Percentiles rank a stretch among this genome's conserved stretches.
Evolutionary conservation across 371 early-diverging fungal genomes (phyloP).

Genomic region (Nosema muscidifuracis): DNA sequence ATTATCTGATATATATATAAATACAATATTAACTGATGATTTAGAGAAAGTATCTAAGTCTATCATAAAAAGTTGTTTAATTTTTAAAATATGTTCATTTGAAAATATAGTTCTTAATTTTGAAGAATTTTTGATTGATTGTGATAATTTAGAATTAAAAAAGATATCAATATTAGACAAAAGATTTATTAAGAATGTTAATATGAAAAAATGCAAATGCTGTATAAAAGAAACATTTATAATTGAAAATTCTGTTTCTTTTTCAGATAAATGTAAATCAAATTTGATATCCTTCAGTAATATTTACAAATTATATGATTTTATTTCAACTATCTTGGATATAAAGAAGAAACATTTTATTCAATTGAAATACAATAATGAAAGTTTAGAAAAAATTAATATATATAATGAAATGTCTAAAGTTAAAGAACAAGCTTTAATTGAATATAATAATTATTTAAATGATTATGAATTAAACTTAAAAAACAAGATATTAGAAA

Average conservation of each 20-base stretch:
- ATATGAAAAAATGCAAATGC: background rate
- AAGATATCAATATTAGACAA: no score
- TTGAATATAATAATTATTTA: background rate
- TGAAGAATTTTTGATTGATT: background rate
- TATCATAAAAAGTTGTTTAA: background rate
- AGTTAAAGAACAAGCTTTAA: background rate
- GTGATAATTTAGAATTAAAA: background rate
- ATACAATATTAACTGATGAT: background rate
- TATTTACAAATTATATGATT: slow-evolving; percentile 2
- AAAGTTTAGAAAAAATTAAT: slow-evolving; percentile 26
- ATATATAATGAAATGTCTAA: slow-evolving; percentile 11
- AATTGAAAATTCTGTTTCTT: background rate
- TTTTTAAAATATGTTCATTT: background rate
- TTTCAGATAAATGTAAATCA: background rate
- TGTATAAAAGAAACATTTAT: background rate
- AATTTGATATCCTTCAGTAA: background rate
- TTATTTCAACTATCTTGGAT: background rate
- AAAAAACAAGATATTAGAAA: slow-evolving; percentile 64
- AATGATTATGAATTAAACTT: background rate
- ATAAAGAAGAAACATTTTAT: background rate
- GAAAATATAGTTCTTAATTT: background rate
- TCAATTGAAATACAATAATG: slow-evolving; percentile 1
- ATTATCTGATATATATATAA: background rate
- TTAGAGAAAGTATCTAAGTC: background rate
- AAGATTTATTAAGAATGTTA: background rate